phyloP scores from a whole-genome alignment of 257 asterid species.

The Buddleja alternifolia region DNA sequence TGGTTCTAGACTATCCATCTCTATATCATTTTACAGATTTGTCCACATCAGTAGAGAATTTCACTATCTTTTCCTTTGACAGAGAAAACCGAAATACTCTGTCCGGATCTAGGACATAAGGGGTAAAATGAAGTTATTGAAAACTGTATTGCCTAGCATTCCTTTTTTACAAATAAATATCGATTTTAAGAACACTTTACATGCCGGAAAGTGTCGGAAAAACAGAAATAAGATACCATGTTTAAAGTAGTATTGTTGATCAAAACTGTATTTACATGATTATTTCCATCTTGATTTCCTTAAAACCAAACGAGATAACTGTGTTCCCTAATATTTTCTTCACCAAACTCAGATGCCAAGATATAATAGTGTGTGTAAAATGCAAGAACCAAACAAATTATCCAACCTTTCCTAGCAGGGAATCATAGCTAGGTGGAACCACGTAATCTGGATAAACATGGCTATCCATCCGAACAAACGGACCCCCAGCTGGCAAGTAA shows the following conservation, averaged over 20 bases:
- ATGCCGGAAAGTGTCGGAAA: background rate
- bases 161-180: no score
- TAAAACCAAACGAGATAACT: background rate
- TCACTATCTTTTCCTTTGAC: background rate
- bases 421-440: constrained; percentile 99
- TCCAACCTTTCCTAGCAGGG: constrained; percentile 93
- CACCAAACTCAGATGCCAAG: constrained; percentile 7
- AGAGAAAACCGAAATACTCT: background rate
- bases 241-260: background rate
- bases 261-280: background rate
- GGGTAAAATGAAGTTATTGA: background rate
- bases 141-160: background rate
- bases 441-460: constrained; percentile 96
- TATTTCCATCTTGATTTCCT: constrained; percentile 12
- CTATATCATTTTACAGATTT: constrained; percentile 1
- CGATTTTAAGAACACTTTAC: background rate
- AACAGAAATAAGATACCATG: background rate
- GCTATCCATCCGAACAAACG: constrained; percentile 98
- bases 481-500: constrained; percentile 97
- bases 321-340: constrained; percentile 5
- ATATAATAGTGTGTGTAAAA: background rate
- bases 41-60: background rate
- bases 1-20: background rate
- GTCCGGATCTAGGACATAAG: background rate
- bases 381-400: constrained; percentile 5